Percentiles rank a stretch among this genome's conserved stretches.
Evolutionary conservation across 202 grass and related monocot species (phyloP).

Genomic region (Zoysia matrella): DNA sequence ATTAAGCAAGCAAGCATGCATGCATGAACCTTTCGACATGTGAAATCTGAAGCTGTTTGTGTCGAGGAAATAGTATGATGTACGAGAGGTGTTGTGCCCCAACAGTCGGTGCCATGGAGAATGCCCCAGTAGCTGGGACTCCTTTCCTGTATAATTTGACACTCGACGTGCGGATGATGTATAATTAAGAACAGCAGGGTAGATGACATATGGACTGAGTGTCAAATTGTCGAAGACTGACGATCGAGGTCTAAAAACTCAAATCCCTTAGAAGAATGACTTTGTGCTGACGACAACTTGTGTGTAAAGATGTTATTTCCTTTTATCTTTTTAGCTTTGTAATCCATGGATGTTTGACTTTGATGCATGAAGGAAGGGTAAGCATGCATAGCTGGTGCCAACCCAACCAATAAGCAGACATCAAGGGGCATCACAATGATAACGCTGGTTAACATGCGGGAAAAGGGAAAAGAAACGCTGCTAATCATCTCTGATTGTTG

Average conservation of each 20-base stretch:
- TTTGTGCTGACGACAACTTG: neutral
- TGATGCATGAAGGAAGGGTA: neutral
- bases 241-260: too few relatives aligned
- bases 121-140: too few relatives aligned
- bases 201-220: too few relatives aligned
- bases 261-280: too few relatives aligned
- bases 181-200: too few relatives aligned
- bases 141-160: too few relatives aligned
- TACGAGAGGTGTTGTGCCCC: neutral
- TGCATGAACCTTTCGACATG: neutral
- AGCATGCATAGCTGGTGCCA: slow-evolving; percentile 8
- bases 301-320: neutral
- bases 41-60: neutral
- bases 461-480: slow-evolving; percentile 9
- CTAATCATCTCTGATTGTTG: neutral
- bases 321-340: neutral
- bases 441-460: slow-evolving; percentile 29
- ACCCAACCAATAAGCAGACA: slow-evolving; percentile 6
- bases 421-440: slow-evolving; percentile 4
- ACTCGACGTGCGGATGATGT: too few relatives aligned
- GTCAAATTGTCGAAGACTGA: too few relatives aligned
- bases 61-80: neutral
- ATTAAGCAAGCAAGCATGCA: neutral
- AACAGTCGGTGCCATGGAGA: neutral
- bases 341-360: slow-evolving; percentile 37